Base-by-base conservation (phyloP, 148 eudicot genomes). In the Diospyros kaki region DNA sequence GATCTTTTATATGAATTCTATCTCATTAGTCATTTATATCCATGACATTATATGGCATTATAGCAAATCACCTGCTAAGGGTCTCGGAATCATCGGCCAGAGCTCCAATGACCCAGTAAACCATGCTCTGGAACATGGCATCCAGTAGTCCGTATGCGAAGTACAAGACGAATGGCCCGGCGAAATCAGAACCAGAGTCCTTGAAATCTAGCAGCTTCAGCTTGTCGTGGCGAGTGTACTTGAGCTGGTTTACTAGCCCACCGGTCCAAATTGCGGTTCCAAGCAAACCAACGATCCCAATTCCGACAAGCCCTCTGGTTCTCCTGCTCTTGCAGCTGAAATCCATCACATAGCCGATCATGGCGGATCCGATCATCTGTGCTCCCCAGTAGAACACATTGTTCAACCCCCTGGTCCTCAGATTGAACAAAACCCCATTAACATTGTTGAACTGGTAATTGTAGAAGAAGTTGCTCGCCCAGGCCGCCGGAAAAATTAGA, bases 381-480 rank as follows among this genome's bases (percentile, higher is more conserved):
- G 99, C 99, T 0, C 93, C 99, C 99, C 99, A 96, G 45, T 96
- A 96, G 61, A 96, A 93, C 44, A 93, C 85, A 71, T 96, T 96
- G 78, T 93, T 93, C 52, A 96, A 88, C 52, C 98, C 99, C 64
- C 94, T 87, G 13, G 99, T 96, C 74, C 99, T 86, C 75, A 96
- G 48, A 74, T 91, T 87, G 73, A 96, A 96, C 84, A 93, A 78
- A 78, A 77, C 89, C 73, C 97, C 98, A 79, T 93, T 96, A 40
- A 96, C 99, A 67, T 93, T 89, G 74, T 89, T 93, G 67, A 96
- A 96, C 83, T 96, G 99, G 65, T 96, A 96, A 66, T 86, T 88
- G 73, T 96, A 96, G 76, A 96, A 96, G 66, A 96, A 96, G 76
- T 93, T 96, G 28, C 98, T 91, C 7, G 90, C 90, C 97, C 92